Evolutionary conservation across 345 rosid genomes (phyloP), one percentile per base, ranked within the genome.

Genomic region (Boechera retrofracta): DNA sequence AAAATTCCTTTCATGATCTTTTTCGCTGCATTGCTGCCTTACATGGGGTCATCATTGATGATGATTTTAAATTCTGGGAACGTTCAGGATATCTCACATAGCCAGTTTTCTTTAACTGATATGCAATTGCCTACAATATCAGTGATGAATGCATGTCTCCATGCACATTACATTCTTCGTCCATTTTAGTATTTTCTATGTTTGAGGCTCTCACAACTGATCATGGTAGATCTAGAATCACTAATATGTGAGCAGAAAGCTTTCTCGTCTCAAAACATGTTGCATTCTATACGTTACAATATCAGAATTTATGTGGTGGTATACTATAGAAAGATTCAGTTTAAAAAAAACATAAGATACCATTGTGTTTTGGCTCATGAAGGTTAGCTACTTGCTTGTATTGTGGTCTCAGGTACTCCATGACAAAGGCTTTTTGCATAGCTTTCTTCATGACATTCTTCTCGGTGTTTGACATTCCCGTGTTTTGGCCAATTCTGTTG

Each of bases 401-500:
- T 60, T 47, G 21, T 82, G 75, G 58, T 75, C 55, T 74, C 80
- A 90, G 93, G 93, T 86, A 91, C 69, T 82, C 96, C 41, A 83
- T 87, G 72, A 89, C 96, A 1, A 88, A 86, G 77, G 93, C 93
- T 12, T 85, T 87, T 78, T 79, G 84, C 69, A 71, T 91, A 12
- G 90, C 93, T 5, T 86, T 91, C 68, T 24, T 85, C 18, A 80
- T 91, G 90, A 91, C 93, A 9, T 87, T 88, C 87, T 85, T 88
- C 84, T 84, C 91, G 21, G 66, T 89, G 26, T 85, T 91, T 77
- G 96, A 89, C 68, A 88, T 91, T 4, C 96, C 93, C 16, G 93
- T 91, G 18, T 87, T 91, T 67, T 89, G 96, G 96, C 93, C 93
- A n/a, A 83, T 88, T 68, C 60, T 90, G 59, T 81, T 88, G 13